Conservation (phyloP, 305 asterid genomes). For the Fraxinus albicans region DNA sequence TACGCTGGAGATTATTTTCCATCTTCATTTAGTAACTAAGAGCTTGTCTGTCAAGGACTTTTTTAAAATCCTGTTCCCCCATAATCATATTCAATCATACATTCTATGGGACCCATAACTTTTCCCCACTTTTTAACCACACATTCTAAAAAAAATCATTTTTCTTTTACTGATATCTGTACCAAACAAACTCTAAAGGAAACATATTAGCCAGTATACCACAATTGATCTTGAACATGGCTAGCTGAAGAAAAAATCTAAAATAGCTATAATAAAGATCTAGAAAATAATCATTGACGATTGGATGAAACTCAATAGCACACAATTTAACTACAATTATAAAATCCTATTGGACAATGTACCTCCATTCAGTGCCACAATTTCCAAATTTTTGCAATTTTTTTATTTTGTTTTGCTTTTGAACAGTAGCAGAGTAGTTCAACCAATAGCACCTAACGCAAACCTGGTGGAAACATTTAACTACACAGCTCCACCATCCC, state of each 20-base stretch:
- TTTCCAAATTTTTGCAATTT: not conserved
- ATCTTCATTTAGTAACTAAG: not conserved
- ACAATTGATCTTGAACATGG: not conserved
- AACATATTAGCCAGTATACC: not conserved
- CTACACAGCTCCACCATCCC: not conserved
- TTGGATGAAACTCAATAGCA: not conserved
- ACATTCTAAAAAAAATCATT: not conserved
- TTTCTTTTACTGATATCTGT: not conserved
- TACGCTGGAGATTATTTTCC: not conserved
- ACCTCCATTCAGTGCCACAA: not conserved
- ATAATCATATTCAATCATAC: not conserved
- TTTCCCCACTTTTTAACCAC: not conserved
- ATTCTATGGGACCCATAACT: not conserved
- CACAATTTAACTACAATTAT: not conserved
- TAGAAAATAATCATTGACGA: not conserved
- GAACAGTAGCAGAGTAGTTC: not conserved
- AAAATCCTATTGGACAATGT: not conserved
- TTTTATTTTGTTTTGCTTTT: not conserved
- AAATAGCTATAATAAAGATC: not conserved
- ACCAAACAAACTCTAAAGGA: not conserved
- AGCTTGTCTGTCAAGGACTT: not conserved
- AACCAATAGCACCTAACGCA: not conserved
- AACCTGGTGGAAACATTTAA: not conserved
- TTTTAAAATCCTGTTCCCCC: not conserved
- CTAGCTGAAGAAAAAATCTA: not conserved